Evolutionary conservation across 768 basidiomycete species (phyloP), one percentile per base, ranked within the genome.

Genomic region (Fomitopsis serialis): DNA sequence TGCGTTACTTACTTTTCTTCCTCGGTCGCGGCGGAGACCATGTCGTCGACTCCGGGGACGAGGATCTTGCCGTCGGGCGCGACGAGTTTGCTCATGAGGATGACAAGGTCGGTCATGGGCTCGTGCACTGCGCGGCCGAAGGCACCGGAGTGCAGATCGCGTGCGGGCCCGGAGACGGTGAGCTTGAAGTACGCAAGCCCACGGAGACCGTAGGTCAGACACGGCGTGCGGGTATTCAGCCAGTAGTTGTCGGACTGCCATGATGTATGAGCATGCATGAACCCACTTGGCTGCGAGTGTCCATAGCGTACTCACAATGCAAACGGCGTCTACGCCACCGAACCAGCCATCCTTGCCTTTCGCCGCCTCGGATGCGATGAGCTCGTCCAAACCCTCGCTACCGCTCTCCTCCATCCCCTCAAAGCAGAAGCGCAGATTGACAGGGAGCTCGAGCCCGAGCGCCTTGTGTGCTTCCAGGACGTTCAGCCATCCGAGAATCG

Each of bases 331-430:
- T 22, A 93, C 87, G 6, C 87, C 90, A 36, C 86, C 78, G 70
- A 97, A 95, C 79, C 85, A 97, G 22, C 81, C 79, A 46, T 76
- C 72, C 57, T 73, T 71, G 35, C 85, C 86, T 44, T 79, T 76
- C 40, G 79, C 73, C 11, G 82, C 81, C 74, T 97, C 94, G 45
- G 75, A 74, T 55, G 76, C 70, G 56, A 98, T 91, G 42, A 96
- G 80, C 32, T 90, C 89, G 61, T 97, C 94, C 12, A 98, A 78
- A 1, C 94, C 93, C 60, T 91, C 89, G 40, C 87, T 90, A 5
- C 94, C 95, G 56, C 79, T 87, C 74, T 98, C 96, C 68, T 98
- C 96, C 95, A 97, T 98, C 3, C 90, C 95, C 68, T 98, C 96
- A 61, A 98, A 94, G 75, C 89, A 92, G 74, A 90, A 85, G 58